Percentiles rank a stretch among this genome's conserved stretches.
phyloP scores from a whole-genome alignment of 768 basidiomycete species.

The Lyophyllum shimeji region DNA sequence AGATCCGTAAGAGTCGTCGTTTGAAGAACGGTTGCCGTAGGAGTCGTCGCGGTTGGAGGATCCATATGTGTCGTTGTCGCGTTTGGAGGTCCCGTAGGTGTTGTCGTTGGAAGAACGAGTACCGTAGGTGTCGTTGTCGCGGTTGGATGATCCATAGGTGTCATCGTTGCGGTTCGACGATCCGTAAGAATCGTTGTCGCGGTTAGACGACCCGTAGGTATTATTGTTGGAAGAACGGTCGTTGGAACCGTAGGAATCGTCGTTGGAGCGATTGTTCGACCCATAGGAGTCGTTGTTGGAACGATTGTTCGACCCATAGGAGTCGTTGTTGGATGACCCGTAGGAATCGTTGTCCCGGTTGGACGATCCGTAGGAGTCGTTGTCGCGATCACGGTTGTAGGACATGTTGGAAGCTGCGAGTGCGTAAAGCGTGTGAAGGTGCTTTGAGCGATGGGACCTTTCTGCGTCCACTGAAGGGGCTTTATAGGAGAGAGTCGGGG shows the following conservation, averaged over 20 bases:
- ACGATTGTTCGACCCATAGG: slow-evolving; percentile 14
- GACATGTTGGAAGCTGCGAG: slow-evolving; percentile 16
- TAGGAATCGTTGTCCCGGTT: too few species aligned
- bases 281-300: slow-evolving; percentile 24
- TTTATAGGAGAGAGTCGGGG: slow-evolving; percentile 3
- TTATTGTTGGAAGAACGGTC: slow-evolving; percentile 18
- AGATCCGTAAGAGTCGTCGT: slow-evolving; percentile 23
- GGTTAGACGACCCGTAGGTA: slow-evolving; percentile 13
- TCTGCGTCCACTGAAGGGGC: background rate
- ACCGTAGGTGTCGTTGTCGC: slow-evolving; percentile 25
- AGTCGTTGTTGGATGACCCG: slow-evolving; percentile 20
- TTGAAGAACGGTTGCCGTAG: slow-evolving; percentile 24
- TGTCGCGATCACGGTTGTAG: slow-evolving; percentile 20
- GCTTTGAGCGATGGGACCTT: background rate
- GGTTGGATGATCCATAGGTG: slow-evolving; percentile 18
- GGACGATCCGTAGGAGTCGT: slow-evolving; percentile 20
- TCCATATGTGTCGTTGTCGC: slow-evolving; percentile 17
- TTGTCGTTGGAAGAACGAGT: slow-evolving; percentile 5
- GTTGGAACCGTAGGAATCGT: slow-evolving; percentile 11
- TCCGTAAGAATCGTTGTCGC: slow-evolving; percentile 7
- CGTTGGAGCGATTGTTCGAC: slow-evolving; percentile 11
- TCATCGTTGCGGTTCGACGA: slow-evolving; percentile 18
- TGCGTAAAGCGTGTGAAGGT: background rate
- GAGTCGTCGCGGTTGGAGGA: slow-evolving; percentile 9
- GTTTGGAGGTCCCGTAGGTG: slow-evolving; percentile 13